Base-by-base conservation (phyloP, 306 rosid species). In the Vigna unguiculata region DNA sequence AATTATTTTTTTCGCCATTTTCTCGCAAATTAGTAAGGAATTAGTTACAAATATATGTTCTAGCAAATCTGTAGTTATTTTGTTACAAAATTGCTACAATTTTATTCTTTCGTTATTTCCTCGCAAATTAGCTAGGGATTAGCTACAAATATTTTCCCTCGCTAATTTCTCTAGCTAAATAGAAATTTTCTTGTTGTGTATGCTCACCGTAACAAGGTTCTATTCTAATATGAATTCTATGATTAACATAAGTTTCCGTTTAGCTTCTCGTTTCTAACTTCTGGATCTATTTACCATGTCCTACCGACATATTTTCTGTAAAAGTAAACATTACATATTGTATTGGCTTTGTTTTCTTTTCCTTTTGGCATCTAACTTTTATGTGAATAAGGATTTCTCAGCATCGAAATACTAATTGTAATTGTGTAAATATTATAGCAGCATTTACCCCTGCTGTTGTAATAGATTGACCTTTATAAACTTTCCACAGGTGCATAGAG, bases 191-290 rank as follows among this genome's bases (percentile, higher is more conserved):
- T n/a, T n/a, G n/a, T n/a, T n/a, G n/a, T n/a, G n/a, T 54, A 92
- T 95, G 97, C 97, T 92, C 77, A 89, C 75, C 97, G 99, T 19
- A 95, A 95, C 87, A 95, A 95, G 97, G 99, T 92, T 81, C 43
- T 41, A n/a, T n/a, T n/a, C n/a, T n/a, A 25, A 36, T 53, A 38
- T 32, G 13, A 61, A 57, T 22, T 57, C 5, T 57, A 36, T 67
- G 38, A 61, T 83, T 43, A 5, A 74, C 28, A 64, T 66, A 15
- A 6, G 12, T 10, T 9, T 25, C 25, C 51, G 53, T 28, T 2
- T 16, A 21, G 4, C 2, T 45, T 51, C 36, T 65, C 11, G 6
- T 20, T 32, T 38, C 46, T 36, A 30, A 12, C 9, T 51, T 52
- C 60, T 62, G 25, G 21, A 22, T 17, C 17, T 65, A 21, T 40